A percentile compares a stretch with the other conserved stretches of the same genome.
These are phyloP conservation scores for Blumeriella jaapii DNA, from an alignment of 2,329 filamentous ascomycete genomes.

Conservation along the genomic window DNA sequence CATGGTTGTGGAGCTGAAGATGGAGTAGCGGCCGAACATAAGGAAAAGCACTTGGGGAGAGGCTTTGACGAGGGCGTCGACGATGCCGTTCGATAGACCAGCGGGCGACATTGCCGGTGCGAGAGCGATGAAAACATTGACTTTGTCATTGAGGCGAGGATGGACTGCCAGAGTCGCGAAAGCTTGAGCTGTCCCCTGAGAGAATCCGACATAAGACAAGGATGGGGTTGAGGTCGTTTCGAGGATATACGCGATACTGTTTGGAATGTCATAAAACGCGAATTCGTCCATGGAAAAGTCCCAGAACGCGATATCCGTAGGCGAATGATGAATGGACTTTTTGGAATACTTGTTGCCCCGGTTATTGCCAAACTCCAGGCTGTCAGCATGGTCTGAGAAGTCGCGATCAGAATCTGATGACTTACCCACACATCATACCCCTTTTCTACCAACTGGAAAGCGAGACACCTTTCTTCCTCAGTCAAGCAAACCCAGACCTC, in stretches of 20 bases:
- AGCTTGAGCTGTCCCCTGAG: slow-evolving; percentile 90
- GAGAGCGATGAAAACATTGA: slow-evolving; percentile 92
- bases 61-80: slow-evolving; percentile 86
- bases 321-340: slow-evolving; percentile 69
- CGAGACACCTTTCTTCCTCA: slow-evolving; percentile 72
- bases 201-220: slow-evolving; percentile 93
- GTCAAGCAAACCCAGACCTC: slow-evolving; percentile 96
- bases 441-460: slow-evolving; percentile 77
- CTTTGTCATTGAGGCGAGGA: slow-evolving; percentile 79
- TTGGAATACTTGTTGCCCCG: slow-evolving; percentile 99
- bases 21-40: slow-evolving; percentile 82
- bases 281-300: slow-evolving; percentile 98
- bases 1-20: slow-evolving; percentile 87
- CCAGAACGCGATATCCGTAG: slow-evolving; percentile 74
- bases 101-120: slow-evolving; percentile 95
- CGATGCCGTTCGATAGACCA: slow-evolving; percentile 77
- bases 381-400: slow-evolving; percentile 21
- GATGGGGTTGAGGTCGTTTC: slow-evolving; percentile 71
- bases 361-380: slow-evolving; percentile 77
- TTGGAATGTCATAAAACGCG: slow-evolving; percentile 92
- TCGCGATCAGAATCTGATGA: slow-evolving; percentile 9
- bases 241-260: slow-evolving; percentile 87
- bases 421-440: slow-evolving; percentile 92
- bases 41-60: slow-evolving; percentile 88
- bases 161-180: slow-evolving; percentile 91